phyloP scores from a whole-genome alignment of 257 asterid genomes.

The Solanum sitiens region DNA sequence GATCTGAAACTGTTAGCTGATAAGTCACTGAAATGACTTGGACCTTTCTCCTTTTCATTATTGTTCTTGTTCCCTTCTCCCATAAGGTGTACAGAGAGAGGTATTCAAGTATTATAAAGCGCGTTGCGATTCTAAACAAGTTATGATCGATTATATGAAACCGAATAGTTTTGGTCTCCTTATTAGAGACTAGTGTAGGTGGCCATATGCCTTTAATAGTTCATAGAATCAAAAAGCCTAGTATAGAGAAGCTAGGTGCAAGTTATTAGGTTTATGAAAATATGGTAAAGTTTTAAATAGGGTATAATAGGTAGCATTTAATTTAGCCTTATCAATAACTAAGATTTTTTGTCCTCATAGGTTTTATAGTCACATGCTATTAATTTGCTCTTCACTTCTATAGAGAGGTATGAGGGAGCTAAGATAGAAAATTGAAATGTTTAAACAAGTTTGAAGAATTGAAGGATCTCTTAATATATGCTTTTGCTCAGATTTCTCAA shows the following conservation, averaged over 20 bases:
- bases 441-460: background rate
- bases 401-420: too few species aligned
- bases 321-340: background rate
- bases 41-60: background rate
- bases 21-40: background rate
- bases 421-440: background rate
- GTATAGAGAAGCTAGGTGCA: background rate
- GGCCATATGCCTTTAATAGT: background rate
- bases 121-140: background rate
- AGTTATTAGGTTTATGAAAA: background rate
- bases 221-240: background rate
- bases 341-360: background rate
- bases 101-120: background rate
- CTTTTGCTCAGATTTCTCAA: background rate
- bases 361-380: background rate
- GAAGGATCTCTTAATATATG: background rate
- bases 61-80: background rate
- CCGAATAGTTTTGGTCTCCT: background rate
- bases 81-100: background rate
- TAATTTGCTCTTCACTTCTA: background rate
- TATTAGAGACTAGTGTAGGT: background rate
- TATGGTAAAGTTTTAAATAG: background rate
- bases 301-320: background rate
- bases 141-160: background rate
- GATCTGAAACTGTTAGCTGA: background rate